Base-by-base conservation (phyloP, 73 alveolate species). In the Paramecium caudatum region DNA sequence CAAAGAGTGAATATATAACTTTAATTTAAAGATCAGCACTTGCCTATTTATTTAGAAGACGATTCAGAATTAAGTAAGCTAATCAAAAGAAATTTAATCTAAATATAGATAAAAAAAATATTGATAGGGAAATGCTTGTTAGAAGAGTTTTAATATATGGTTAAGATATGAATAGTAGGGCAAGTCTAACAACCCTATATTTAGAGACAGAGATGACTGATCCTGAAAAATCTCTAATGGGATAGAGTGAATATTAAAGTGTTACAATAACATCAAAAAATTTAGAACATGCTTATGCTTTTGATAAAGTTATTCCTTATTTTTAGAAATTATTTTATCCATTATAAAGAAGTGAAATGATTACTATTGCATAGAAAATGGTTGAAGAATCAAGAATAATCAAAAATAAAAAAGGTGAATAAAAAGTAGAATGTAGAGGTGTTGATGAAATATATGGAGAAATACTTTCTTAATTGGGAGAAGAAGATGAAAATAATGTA, bases 361-460 rank as follows among this genome's bases (percentile, higher is more conserved):
- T 36, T 10, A 74, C 88, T 21, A 47, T 74, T 9, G 88, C 88
- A 16, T 41, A 74, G 10, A 74, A 41, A 19, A 41, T 41, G 68
- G 62, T 74, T 3, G 88, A 74, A 4, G 43, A 34, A 3, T 6
- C 88, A 17, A 37, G 30, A 39, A 37, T 74, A 74, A 16, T 45
- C 0, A 74, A 74, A 74, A 27, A 19, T 74, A 74, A 74, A 13
- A 74, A 74, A 25, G 88, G 47, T 0, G 88, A 39, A 2, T 45
- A 16, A 2, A 74, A 74, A 9, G 88, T 74, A 16, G 62, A 43
- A 16, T 27, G 55, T 13, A 74, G 43, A 30, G 32, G 65, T 41
- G 43, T 74, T 16, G 88, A 74, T 74, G 25, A 74, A 43, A 43
- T 74, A 9, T 47, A 74, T 27, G 88, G 88, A n/a, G 88, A 74